Base-by-base conservation (phyloP, 1,284 basidiomycete genomes). In the Ceratobasidium sp. region DNA sequence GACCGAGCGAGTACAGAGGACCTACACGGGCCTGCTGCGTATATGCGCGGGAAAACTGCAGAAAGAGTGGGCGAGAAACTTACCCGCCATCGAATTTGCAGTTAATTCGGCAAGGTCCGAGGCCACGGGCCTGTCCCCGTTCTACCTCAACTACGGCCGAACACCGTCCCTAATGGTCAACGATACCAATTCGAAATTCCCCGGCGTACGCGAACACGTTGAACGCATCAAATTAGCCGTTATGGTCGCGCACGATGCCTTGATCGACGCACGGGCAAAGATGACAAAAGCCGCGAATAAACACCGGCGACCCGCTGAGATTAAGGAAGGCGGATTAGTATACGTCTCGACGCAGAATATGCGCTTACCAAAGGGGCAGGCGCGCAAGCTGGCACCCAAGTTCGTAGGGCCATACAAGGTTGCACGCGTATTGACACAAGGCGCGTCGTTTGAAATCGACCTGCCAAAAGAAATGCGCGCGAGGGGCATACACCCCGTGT, bases 71-170 rank as follows among this genome's bases (percentile, higher is more conserved):
- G 80, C 77, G 4, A 39, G 15, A 6, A 81, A 23, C 40, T 76
- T 64, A 81, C 80, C 82, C 0, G 79, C 73, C 0, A 82, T 83
- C 60, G 83, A 84, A 63, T 84, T 83, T 77, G 82, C 83, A 0
- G 82, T 84, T 39, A 85, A 84, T 60, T 79, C 70, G 3, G 82
- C 84, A 23, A 75, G 83, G 60, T 86, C 84, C 0, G 83, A 83
- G 46, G 84, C 82, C 0, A 88, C 85, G 0, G 84, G 85, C 0
- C 86, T 83, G 64, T 77, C 85, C 15, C 85, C 83, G 0, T 87
- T 87, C 80, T 84, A 84, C 58, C 78, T 87, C 1, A 86, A 86
- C 53, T 81, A 83, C 1, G 86, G 87, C 0, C 77, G 83, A 0
- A 82, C 84, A 28, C 86, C 87, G 0, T 78, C 42, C 13, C 5